Base-by-base conservation (phyloP, 208 protist genomes). In the Acanthamoeba culbertsoni region DNA sequence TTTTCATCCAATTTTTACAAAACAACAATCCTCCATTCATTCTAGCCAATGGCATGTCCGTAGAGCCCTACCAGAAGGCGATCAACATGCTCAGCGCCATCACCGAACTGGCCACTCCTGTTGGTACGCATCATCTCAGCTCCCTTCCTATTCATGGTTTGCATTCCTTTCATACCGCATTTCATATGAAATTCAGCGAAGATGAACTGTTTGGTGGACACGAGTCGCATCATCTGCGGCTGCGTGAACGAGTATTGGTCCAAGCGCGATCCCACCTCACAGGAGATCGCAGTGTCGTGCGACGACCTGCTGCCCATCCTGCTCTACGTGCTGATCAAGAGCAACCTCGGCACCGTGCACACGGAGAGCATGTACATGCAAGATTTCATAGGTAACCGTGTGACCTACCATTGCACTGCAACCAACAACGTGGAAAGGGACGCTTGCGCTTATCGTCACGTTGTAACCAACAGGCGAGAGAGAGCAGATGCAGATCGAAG, bases 401-500 rank as follows among this genome's bases (percentile, higher is more conserved):
- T 33, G 7, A 12, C 0, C 55, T 26, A 28, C 10, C 0, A 33
- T n/a, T 1, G 12, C 12, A 18, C 31, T n/a, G 55, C 18, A 31
- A n/a, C 53, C 2, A 14, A n/a, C 65, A 18, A 12, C 16, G 46
- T n/a, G 23, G 16, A 20, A 73, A 8, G n/a, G 31, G 63, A 73
- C 63, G n/a, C 35, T 42, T 14, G 63, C 63, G 3, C 63, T 33
- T 14, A 40, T 73, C n/a, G 63, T 40, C 14, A 20, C 65, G 5
- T 14, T 65, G 26, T 65, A 62, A 77, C 7, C 18, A 33, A n/a
- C 35, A 77, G 68, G 71, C 23, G 71, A 82, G 45, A 37, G 71
- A 4, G 71, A 82, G 71, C 71, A 82, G 42, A 82, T 89, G 79
- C 46, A 89, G 35, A 89, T 89, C 23, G 79, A 89, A 31, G 79